These are phyloP conservation scores for Gnetum montanum DNA, from an alignment of 75 land plant species.

Conservation along the genomic window DNA sequence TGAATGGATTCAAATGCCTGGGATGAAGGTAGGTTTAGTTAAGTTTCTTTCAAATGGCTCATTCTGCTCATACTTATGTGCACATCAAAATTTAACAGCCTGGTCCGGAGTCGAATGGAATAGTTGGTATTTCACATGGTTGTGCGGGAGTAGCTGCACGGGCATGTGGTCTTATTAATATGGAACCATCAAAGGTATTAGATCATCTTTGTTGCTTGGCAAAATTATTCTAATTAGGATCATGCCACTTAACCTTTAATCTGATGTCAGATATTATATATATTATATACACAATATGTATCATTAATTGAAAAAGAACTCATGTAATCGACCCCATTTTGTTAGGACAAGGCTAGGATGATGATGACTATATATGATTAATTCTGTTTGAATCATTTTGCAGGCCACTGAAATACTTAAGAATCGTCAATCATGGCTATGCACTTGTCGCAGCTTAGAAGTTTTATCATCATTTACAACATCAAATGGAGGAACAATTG, in stretches of 20 bases:
- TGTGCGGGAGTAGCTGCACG: constrained; percentile 88
- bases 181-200: constrained; percentile 73
- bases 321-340: no score
- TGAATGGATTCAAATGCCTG: constrained; percentile 98
- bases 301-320: no score
- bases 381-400: no score
- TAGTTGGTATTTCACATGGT: constrained; percentile 67
- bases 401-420: constrained; percentile 71
- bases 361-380: no score
- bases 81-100: constrained; percentile 71
- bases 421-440: constrained; percentile 62
- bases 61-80: no score
- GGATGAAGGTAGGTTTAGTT: constrained; percentile 48
- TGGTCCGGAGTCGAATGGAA: constrained; percentile 98
- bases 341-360: no score
- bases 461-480: constrained; percentile 47
- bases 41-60: no score
- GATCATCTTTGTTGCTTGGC: no score
- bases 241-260: no score
- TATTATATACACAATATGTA: no score
- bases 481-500: constrained; percentile 68
- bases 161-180: constrained; percentile 78
- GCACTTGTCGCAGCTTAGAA: constrained; percentile 52
- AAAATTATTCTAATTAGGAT: no score
- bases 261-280: no score